Conservation (phyloP, 768 basidiomycete genomes). For the Xerocomellus chrysenteron region DNA sequence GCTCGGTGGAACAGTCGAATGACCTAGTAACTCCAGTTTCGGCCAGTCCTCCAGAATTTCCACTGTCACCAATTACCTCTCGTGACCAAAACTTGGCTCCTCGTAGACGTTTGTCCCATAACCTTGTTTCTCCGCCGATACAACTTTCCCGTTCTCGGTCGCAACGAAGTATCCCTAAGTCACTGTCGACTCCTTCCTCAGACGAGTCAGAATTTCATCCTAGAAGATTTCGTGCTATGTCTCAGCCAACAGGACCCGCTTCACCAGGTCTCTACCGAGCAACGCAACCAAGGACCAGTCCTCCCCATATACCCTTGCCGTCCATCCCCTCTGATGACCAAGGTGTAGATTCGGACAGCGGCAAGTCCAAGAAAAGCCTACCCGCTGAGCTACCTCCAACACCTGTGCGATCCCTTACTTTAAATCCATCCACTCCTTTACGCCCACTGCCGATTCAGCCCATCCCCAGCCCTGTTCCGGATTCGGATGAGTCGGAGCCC, state of each 20-base stretch:
- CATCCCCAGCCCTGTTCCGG: conserved; percentile 15
- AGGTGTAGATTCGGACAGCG: neutral
- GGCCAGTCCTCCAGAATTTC: neutral
- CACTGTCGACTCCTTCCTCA: conserved; percentile 4
- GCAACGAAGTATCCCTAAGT: neutral
- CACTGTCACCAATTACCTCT: neutral
- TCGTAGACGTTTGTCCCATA: neutral
- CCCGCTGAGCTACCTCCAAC: neutral
- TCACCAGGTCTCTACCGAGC: conserved; percentile 7
- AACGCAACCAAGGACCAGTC: conserved; percentile 9
- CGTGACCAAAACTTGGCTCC: neutral
- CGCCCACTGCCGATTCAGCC: conserved; percentile 21
- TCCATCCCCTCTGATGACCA: conserved; percentile 19
- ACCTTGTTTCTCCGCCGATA: neutral
- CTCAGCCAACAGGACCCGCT: neutral
- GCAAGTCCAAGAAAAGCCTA: neutral
- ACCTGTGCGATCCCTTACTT: neutral
- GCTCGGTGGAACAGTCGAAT: neutral
- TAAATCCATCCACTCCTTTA: neutral
- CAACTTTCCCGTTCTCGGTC: neutral
- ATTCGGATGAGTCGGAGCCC: conserved; percentile 6
- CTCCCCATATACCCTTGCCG: conserved; percentile 23
- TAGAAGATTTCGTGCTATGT: neutral
- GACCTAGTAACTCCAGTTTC: conserved; percentile 7
- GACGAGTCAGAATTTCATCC: conserved; percentile 5